phyloP scores from a whole-genome alignment of 306 rosid species.

The Geum urbanum region DNA sequence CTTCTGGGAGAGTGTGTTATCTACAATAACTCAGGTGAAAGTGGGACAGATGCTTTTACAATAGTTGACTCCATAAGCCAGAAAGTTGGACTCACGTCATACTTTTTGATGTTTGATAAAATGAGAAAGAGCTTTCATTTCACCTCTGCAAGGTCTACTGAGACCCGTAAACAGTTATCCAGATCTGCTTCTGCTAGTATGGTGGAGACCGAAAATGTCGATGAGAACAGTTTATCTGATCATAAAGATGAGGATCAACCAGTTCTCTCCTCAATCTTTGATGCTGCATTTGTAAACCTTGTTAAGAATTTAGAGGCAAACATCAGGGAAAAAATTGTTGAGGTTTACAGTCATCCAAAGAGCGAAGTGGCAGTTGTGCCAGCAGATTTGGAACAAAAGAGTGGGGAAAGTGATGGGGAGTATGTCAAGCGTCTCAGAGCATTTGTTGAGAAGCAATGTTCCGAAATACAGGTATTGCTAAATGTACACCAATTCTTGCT shows the following conservation, averaged over 20 bases:
- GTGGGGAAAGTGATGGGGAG: constrained; percentile 69
- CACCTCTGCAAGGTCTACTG: constrained; percentile 45
- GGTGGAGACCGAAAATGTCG: constrained; percentile 73
- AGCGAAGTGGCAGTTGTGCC: constrained; percentile 87
- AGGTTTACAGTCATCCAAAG: constrained; percentile 77
- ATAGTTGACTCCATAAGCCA: constrained; percentile 77
- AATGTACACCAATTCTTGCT: background rate
- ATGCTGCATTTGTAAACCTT: constrained; percentile 53
- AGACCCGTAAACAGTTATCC: constrained; percentile 47
- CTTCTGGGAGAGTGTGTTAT: constrained; percentile 91
- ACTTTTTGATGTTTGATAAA: constrained; percentile 80
- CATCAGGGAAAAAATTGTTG: constrained; percentile 75
- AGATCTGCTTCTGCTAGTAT: constrained; percentile 86
- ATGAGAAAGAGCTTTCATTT: constrained; percentile 65
- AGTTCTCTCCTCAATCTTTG: constrained; percentile 67
- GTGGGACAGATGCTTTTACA: constrained; percentile 66
- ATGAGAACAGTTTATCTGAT: constrained; percentile 46
- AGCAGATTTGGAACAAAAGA: constrained; percentile 79
- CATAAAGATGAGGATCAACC: constrained; percentile 61
- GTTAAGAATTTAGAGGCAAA: constrained; percentile 59
- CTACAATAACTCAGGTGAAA: constrained; percentile 66
- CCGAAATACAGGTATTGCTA: constrained; percentile 75
- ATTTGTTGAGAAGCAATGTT: constrained; percentile 86
- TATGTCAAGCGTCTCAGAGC: constrained; percentile 76
- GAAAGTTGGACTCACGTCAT: constrained; percentile 81